phyloP scores from a whole-genome alignment of 352 stramenopile genomes.

The Globisporangium canariense region DNA sequence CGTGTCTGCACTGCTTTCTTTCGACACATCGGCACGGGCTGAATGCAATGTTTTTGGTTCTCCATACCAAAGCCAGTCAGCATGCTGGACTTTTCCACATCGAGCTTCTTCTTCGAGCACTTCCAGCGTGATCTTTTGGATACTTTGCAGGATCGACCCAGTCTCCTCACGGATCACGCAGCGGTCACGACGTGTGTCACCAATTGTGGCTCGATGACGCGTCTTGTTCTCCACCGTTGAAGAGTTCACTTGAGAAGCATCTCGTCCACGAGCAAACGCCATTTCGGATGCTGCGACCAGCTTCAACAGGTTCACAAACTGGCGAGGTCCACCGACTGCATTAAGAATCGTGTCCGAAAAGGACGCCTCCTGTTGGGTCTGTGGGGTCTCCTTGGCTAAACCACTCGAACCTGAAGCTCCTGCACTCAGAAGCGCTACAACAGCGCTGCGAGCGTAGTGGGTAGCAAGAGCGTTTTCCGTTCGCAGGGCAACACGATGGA shows the following conservation, averaged over 20 bases:
- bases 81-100: constrained; percentile 25
- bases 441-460: constrained; percentile 73
- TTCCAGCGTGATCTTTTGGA: constrained; percentile 47
- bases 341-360: constrained; percentile 39
- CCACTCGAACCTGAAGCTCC: not conserved
- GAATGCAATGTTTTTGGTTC: not conserved
- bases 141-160: constrained; percentile 42
- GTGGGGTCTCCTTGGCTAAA: constrained; percentile 3
- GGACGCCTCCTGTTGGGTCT: constrained; percentile 16
- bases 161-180: constrained; percentile 23
- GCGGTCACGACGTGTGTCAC: not conserved
- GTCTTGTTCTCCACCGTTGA: not conserved
- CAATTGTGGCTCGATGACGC: not conserved
- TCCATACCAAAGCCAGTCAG: constrained; percentile 15
- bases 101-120: constrained; percentile 61
- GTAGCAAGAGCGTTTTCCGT: constrained; percentile 82
- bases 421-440: constrained; percentile 32
- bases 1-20: not conserved
- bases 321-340: constrained; percentile 57
- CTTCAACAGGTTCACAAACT: constrained; percentile 82
- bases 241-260: constrained; percentile 1
- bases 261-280: constrained; percentile 31
- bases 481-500: constrained; percentile 67
- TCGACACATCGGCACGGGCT: not conserved
- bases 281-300: constrained; percentile 80